A percentile compares a stretch with the other conserved stretches of the same genome.
Evolutionary conservation across 129 eudicot species (phyloP).

Genomic region (Flaveria linearis): DNA sequence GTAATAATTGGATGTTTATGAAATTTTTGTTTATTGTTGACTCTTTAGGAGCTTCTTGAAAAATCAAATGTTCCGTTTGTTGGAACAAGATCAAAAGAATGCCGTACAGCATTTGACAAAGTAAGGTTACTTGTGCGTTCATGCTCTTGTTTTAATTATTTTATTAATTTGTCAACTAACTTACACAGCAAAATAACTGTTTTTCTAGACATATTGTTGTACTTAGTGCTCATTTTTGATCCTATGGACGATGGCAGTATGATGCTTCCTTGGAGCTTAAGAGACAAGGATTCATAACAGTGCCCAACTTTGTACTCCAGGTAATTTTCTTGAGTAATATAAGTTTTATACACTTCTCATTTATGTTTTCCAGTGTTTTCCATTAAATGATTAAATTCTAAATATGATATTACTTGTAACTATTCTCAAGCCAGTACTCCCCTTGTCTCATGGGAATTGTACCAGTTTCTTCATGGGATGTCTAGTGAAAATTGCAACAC

Average conservation of each 20-base stretch:
- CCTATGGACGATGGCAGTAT: slow-evolving; percentile 51
- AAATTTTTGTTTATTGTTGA: slow-evolving; percentile 11
- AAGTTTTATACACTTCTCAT: neutral
- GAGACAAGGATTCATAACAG: slow-evolving; percentile 74
- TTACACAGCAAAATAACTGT: neutral
- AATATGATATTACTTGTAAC: neutral
- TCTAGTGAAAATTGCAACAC: neutral
- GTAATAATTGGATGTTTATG: neutral
- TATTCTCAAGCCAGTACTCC: neutral
- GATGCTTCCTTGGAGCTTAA: slow-evolving; percentile 92
- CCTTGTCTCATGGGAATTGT: neutral
- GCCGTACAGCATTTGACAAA: slow-evolving; percentile 90
- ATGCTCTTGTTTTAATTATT: neutral
- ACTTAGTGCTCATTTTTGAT: neutral
- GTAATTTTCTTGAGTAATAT: slow-evolving; percentile 36
- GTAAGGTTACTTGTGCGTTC: slow-evolving; percentile 35
- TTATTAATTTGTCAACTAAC: neutral
- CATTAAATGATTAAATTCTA: neutral
- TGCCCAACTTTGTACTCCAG: slow-evolving; percentile 77
- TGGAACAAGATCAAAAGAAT: slow-evolving; percentile 79
- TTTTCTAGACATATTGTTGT: slow-evolving; percentile 16
- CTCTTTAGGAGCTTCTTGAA: slow-evolving; percentile 72
- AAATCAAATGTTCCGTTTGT: slow-evolving; percentile 78
- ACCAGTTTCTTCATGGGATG: neutral
- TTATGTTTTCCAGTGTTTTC: neutral